phyloP scores from a whole-genome alignment of 345 rosid genomes.

The Trapa incisa region DNA sequence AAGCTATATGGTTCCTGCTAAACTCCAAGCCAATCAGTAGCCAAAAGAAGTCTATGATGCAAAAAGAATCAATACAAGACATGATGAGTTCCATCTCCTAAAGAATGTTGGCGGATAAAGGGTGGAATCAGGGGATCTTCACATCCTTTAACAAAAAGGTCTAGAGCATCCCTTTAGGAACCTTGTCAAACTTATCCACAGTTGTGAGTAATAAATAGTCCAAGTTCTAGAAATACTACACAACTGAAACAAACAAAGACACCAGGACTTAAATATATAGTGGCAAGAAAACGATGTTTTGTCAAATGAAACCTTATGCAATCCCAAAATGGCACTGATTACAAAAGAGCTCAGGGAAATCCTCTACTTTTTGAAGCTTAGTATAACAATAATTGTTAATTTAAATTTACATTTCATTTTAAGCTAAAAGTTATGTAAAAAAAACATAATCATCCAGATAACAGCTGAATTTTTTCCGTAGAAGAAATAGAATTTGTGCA shows the following conservation, averaged over 20 bases:
- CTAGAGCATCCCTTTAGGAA: background rate
- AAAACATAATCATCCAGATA: too few species aligned
- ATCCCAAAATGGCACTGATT: background rate
- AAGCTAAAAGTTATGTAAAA: background rate
- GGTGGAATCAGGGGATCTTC: background rate
- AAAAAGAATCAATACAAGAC: background rate
- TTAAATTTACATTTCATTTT: background rate
- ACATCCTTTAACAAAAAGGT: background rate
- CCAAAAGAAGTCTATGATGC: constrained; percentile 2
- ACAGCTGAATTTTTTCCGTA: background rate
- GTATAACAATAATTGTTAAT: too few species aligned
- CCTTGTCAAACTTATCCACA: background rate
- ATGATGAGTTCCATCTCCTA: background rate
- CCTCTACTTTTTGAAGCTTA: background rate
- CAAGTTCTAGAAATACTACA: background rate
- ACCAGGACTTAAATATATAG: background rate
- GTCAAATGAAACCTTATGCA: background rate
- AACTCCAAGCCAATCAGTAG: background rate
- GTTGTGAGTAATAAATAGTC: too few species aligned
- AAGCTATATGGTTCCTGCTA: background rate
- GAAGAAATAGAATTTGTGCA: background rate
- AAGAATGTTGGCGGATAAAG: background rate
- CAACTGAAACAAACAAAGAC: background rate
- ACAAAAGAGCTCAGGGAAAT: background rate
- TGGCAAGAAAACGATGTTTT: background rate